Evolutionary conservation across 805 yeast species (phyloP).

Genomic region (Candida loeiensis): DNA sequence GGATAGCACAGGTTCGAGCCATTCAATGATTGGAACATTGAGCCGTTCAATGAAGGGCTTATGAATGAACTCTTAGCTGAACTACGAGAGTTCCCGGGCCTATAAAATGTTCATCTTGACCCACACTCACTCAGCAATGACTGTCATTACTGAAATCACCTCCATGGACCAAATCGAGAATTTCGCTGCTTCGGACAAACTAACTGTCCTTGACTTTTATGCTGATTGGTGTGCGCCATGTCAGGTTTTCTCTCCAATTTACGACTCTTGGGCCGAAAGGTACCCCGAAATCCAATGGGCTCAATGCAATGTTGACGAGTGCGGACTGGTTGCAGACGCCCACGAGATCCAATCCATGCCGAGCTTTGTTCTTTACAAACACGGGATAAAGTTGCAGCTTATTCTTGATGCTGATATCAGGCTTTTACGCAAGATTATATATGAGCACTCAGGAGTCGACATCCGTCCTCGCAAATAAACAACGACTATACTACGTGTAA

Average conservation of each 20-base stretch:
- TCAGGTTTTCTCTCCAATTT: constrained; percentile 59
- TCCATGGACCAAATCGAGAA: constrained; percentile 25
- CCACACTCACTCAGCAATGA: not conserved
- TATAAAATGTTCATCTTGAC: too few relatives aligned
- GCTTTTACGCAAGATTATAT: constrained; percentile 26
- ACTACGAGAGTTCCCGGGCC: too few relatives aligned
- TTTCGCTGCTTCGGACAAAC: constrained; percentile 18
- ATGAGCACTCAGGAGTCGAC: constrained; percentile 30
- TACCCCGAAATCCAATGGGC: constrained; percentile 54
- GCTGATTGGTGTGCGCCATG: constrained; percentile 84
- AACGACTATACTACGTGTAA: too few relatives aligned
- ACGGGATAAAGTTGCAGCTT: constrained; percentile 54
- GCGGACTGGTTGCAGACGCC: constrained; percentile 55
- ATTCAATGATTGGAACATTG: not conserved
- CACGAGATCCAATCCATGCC: constrained; percentile 75
- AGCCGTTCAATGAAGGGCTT: not conserved
- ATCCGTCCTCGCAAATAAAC: not conserved
- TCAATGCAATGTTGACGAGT: constrained; percentile 69
- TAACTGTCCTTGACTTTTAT: constrained; percentile 59
- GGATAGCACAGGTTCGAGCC: constrained; percentile 1
- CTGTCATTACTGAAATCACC: constrained; percentile 25
- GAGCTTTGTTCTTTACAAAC: constrained; percentile 59
- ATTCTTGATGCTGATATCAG: constrained; percentile 64
- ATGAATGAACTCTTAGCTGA: not conserved
- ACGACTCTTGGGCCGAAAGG: constrained; percentile 41